Evolutionary conservation across 768 basidiomycete genomes (phyloP), one percentile per base, ranked within the genome.

Genomic region (Crucibulum laeve): DNA sequence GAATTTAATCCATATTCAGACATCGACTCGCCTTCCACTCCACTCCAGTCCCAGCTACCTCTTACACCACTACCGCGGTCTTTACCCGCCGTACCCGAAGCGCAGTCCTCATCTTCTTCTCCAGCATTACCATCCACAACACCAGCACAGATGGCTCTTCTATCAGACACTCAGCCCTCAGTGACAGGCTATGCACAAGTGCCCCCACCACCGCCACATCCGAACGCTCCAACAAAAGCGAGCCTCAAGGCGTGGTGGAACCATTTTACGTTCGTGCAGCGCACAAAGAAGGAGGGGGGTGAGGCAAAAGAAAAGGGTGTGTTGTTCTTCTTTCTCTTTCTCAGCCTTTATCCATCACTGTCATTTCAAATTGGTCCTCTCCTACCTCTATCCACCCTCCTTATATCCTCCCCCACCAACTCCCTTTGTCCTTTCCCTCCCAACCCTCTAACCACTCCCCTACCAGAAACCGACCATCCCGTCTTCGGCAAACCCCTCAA

Each of bases 401-500:
- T 26, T 14, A 25, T 34, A 25, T 26, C 32, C 32, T 42, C 44
- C 43, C 23, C 22, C 33, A 30, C 37, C 23, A 22, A 39, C 19
- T 33, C 30, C 35, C 38, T 13, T 36, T 37, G 25, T 43, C 14
- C 19, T 46, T 38, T 40, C 21, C 40, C 43, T 44, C 39, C 32
- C 30, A 22, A 26, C 17, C 33, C 30, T 4, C 44, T 33, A 11
- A 14, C 42, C 17, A 17, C 22, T 18, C 41, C 64, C 57, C 56
- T 8, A 48, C 45, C 61, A 59, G 47, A 69, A 65, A 48, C 56
- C 59, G 59, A 67, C 39, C 60, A 63, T 44, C 59, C 74, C 5
- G 91, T 98, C 23, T 98, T 98, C 55, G 88, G 87, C 4, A 86
- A 80, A 45, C 83, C 91, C 1, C 78, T 97, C 55, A 77, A 77